Conservation (phyloP, 2,329 filamentous ascomycete genomes). For the Calonectria pseudoturangicola region DNA sequence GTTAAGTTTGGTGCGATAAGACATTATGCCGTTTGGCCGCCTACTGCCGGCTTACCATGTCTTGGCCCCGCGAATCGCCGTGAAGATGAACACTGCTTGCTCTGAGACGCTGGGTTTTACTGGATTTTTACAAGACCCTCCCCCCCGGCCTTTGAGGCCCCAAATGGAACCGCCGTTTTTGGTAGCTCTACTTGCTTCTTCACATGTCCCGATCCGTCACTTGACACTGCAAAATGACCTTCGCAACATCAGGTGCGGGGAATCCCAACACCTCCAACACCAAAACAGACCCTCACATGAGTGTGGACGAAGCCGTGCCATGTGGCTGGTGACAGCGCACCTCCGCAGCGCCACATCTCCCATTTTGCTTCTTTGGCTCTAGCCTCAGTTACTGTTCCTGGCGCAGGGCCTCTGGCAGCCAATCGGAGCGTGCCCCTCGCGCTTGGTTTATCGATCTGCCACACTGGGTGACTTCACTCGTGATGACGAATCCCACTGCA, state of each 20-base stretch:
- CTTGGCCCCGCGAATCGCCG: not conserved
- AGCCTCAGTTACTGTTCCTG: constrained; percentile 48
- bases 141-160: too few species aligned
- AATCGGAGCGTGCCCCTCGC: constrained; percentile 46
- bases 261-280: not conserved
- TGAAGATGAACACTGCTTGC: not conserved
- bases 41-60: constrained; percentile 8
- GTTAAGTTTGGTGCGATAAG: constrained; percentile 20
- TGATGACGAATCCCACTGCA: constrained; percentile 57
- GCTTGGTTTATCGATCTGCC: constrained; percentile 52
- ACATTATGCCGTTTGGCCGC: constrained; percentile 12
- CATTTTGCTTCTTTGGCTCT: constrained; percentile 17
- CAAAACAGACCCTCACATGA: constrained; percentile 4
- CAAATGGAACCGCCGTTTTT: not conserved
- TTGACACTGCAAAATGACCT: not conserved
- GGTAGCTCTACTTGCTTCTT: not conserved
- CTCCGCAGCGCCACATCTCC: constrained; percentile 34
- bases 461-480: constrained; percentile 47
- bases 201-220: constrained; percentile 1
- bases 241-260: constrained; percentile 10
- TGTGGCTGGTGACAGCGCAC: constrained; percentile 28
- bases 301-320: not conserved
- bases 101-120: not conserved
- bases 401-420: constrained; percentile 34
- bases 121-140: too few species aligned